phyloP scores from a whole-genome alignment of 129 eudicot species.

The sunflower (Helianthus annuus) region DNA sequence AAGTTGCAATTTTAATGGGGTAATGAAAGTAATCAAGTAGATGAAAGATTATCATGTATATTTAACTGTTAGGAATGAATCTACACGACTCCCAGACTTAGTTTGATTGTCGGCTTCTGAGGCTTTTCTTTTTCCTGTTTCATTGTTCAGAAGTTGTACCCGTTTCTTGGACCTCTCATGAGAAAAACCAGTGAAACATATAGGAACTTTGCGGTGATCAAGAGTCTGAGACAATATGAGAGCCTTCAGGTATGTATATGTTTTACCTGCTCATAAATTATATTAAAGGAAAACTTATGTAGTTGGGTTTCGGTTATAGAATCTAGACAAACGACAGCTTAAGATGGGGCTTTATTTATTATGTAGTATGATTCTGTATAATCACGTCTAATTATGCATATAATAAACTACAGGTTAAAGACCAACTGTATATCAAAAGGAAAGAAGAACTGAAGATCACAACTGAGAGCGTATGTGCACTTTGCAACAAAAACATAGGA shows the following conservation, averaged over 20 bases:
- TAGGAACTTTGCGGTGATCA: constrained; percentile 77
- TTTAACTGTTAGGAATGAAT: constrained; percentile 6
- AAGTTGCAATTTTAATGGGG: constrained; percentile 10
- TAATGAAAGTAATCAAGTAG: neutral
- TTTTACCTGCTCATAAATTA: neutral
- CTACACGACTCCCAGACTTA: neutral
- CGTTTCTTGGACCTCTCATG: constrained; percentile 93
- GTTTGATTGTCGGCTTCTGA: constrained; percentile 14
- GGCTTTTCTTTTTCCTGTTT: constrained; percentile 5
- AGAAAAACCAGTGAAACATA: constrained; percentile 81
- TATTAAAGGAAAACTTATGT: neutral
- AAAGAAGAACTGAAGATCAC: constrained; percentile 75
- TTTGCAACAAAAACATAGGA: constrained; percentile 90
- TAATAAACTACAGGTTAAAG: constrained; percentile 61
- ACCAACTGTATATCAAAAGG: constrained; percentile 66
- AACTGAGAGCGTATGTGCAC: constrained; percentile 78
- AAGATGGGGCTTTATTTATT: neutral
- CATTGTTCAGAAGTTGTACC: constrained; percentile 72
- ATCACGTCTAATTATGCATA: constrained; percentile 10
- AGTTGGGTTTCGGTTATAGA: neutral
- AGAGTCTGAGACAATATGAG: constrained; percentile 84
- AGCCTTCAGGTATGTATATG: constrained; percentile 65
- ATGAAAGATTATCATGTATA: constrained; percentile 4
- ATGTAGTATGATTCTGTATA: neutral
- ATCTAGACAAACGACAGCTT: neutral